These are phyloP conservation scores for Oldenlandia corymbosa DNA, from an alignment of 257 asterid species.

Conservation along the genomic window DNA sequence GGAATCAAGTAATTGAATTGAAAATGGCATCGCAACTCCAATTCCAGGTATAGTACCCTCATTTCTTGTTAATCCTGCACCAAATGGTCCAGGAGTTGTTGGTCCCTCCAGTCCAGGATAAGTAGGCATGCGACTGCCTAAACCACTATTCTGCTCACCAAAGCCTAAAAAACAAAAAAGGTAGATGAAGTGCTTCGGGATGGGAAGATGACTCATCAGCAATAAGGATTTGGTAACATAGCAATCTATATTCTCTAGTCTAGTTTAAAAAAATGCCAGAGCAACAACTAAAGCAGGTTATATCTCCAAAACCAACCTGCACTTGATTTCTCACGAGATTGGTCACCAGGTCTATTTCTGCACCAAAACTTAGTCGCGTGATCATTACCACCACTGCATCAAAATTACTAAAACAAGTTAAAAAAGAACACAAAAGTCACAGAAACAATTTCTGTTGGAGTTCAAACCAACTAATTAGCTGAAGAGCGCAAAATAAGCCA, in stretches of 20 bases:
- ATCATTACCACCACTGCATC: conserved; percentile 97
- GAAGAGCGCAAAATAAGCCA: not conserved
- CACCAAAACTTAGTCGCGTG: conserved; percentile 98
- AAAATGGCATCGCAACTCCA: conserved; percentile 95
- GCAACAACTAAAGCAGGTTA: conserved; percentile 6
- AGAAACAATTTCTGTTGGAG: conserved; percentile 7
- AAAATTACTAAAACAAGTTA: too few species aligned
- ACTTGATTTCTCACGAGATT: conserved; percentile 73
- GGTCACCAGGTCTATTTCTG: conserved; percentile 97
- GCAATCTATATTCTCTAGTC: not conserved
- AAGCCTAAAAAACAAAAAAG: conserved; percentile 36
- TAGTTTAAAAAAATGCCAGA: not conserved
- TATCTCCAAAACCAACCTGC: conserved; percentile 37
- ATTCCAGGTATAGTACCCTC: conserved; percentile 98
- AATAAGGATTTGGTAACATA: not conserved
- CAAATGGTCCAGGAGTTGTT: conserved; percentile 79
- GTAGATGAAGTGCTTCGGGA: not conserved
- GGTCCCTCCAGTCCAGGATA: conserved; percentile 65
- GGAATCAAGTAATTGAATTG: conserved; percentile 62
- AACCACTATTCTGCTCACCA: conserved; percentile 55
- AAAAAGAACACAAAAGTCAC: too few species aligned
- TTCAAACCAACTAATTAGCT: not conserved
- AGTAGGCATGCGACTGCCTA: conserved; percentile 52
- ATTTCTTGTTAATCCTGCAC: conserved; percentile 65
- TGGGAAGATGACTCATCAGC: not conserved